phyloP scores from a whole-genome alignment of 2,329 filamentous ascomycete species.

The Epichloe scottii region DNA sequence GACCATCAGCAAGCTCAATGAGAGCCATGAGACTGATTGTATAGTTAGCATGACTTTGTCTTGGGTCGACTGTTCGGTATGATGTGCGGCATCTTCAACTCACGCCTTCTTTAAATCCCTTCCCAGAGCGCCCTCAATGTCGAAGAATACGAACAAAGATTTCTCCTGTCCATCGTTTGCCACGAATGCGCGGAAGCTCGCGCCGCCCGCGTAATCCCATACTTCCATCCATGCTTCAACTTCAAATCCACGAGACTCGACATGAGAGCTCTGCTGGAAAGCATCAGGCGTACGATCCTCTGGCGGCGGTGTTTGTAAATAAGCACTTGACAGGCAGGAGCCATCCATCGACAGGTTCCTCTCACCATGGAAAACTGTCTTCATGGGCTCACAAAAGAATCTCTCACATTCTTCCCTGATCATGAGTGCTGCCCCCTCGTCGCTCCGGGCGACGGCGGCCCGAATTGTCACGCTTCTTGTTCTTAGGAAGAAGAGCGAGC shows the following conservation, averaged over 20 bases:
- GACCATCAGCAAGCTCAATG: conserved; percentile 71
- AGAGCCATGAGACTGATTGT: conserved; percentile 64
- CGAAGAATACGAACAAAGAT: conserved; percentile 81
- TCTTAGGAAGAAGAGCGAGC: conserved; percentile 50
- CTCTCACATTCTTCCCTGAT: conserved; percentile 99
- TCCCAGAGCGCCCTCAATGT: conserved; percentile 51
- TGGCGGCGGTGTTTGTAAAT: conserved; percentile 41
- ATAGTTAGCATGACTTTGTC: conserved; percentile 4
- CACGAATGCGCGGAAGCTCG: conserved; percentile 78
- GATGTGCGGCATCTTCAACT: conserved; percentile 20
- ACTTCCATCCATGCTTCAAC: conserved; percentile 60
- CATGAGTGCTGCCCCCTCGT: conserved; percentile 82
- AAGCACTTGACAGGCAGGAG: conserved; percentile 78
- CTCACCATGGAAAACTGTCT: conserved; percentile 92
- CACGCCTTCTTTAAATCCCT: conserved; percentile 81
- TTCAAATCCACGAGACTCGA: conserved; percentile 18
- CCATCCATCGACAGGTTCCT: conserved; percentile 61
- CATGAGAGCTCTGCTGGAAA: conserved; percentile 17
- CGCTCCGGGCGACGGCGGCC: conserved; percentile 31
- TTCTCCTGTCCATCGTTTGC: conserved; percentile 57
- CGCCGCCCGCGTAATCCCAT: conserved; percentile 75
- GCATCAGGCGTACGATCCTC: conserved; percentile 30
- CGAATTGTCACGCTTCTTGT: conserved; percentile 30
- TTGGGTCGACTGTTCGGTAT: neutral
- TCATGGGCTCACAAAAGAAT: conserved; percentile 97